Base-by-base conservation (phyloP, 805 yeast genomes). In the Wickerhamiella occidentalis region DNA sequence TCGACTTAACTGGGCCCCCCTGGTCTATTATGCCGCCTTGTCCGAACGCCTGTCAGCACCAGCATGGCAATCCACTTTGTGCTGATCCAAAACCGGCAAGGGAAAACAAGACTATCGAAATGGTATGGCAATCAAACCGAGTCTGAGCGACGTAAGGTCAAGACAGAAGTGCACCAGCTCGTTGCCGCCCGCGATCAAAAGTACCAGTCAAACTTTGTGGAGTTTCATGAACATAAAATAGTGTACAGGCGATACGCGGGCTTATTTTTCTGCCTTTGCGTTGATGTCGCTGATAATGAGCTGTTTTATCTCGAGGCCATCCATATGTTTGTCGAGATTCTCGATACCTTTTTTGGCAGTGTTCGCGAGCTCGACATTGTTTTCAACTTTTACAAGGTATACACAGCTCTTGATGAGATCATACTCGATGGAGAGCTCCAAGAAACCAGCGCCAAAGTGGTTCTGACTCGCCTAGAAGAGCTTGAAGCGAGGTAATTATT, bases 341-440 rank as follows among this genome's bases (percentile, higher is more conserved):
- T 90, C 49, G 97, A 90, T 63, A 72, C 79, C 11, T 85, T 80
- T 62, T 90, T 90, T 59, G 82, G 86, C 55, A 86, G 80, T 59
- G 97, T 90, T 6, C 88, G 96, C 67, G 96, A 90, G 65, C 72
- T 90, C 56, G 97, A 90, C 63, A 73, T 92, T 50, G 94, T 92
- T 18, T 92, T 88, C 70, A 86, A 87, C 65, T 90, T 90, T 65
- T 80, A 81, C 70, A 85, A 82, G 63, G 80, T 85, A 11, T 85
- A 87, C 63, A 72, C 76, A 49, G 82, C 87, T 7, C 63, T 92
- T 52, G 96, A 92, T 63, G 96, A 88, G 64, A 74, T 92, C 62
- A 85, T 82, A 58, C 61, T 85, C 43, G 95, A 88, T 11, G 98
- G 98, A 11, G 96, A 92, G 63, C 71, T 88, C 11, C 86, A 83